phyloP scores from a whole-genome alignment of 352 stramenopile genomes.

The Globisporangium radiosum region DNA sequence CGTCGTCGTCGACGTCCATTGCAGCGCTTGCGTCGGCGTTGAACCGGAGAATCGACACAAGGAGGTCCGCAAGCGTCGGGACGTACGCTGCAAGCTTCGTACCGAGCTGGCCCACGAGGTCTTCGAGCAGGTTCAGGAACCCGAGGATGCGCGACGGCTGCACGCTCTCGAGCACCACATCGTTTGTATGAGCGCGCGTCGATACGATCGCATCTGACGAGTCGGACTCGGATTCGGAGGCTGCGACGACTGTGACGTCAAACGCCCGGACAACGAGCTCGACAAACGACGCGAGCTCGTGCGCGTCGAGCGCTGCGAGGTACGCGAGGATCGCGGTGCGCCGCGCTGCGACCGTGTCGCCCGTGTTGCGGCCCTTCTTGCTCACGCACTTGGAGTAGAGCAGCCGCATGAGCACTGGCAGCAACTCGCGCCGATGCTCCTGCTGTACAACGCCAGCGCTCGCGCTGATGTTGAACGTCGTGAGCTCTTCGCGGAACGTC shows the following conservation, averaged over 20 bases:
- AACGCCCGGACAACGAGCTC: constrained; percentile 87
- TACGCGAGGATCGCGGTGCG: constrained; percentile 88
- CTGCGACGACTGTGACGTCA: constrained; percentile 37
- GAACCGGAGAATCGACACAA: constrained; percentile 65
- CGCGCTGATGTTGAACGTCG: constrained; percentile 80
- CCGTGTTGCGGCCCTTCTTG: constrained; percentile 76
- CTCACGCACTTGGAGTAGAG: constrained; percentile 90
- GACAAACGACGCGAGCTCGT: constrained; percentile 83
- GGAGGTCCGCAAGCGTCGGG: constrained; percentile 63
- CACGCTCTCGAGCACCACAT: constrained; percentile 40
- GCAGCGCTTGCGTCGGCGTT: constrained; percentile 28
- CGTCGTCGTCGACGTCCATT: constrained; percentile 19
- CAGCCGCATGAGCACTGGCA: constrained; percentile 85
- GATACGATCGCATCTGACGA: background rate
- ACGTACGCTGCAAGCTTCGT: constrained; percentile 80
- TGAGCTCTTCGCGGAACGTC: constrained; percentile 88
- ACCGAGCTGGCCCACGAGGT: constrained; percentile 82
- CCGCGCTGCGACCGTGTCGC: constrained; percentile 80
- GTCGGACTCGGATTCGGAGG: background rate
- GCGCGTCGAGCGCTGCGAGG: constrained; percentile 63
- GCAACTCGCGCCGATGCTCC: constrained; percentile 70
- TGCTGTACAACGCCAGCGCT: constrained; percentile 61
- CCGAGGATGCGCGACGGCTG: constrained; percentile 75
- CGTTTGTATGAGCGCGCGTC: background rate
- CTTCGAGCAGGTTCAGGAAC: constrained; percentile 88